These are phyloP conservation scores for Xylariales sp. DNA, from an alignment of 2,329 filamentous ascomycete genomes.

Conservation along the genomic window DNA sequence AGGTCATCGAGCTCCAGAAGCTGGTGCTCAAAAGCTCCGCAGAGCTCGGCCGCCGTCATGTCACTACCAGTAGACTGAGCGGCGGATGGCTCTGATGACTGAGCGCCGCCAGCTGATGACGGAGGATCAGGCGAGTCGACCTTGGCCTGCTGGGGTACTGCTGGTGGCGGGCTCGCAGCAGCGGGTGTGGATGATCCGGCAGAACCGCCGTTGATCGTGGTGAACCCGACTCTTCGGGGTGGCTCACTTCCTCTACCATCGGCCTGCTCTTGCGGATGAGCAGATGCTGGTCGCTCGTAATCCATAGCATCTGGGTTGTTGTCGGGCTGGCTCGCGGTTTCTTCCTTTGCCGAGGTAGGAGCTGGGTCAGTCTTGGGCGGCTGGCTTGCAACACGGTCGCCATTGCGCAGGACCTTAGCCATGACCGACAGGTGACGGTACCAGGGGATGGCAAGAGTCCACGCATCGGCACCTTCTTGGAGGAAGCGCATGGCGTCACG, in stretches of 20 bases:
- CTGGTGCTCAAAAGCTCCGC: slow-evolving; percentile 55
- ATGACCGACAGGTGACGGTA: slow-evolving; percentile 56
- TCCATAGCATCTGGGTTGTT: slow-evolving; percentile 54
- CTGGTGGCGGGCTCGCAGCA: slow-evolving; percentile 39
- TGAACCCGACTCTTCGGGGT: slow-evolving; percentile 49
- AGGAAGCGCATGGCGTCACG: slow-evolving; percentile 55
- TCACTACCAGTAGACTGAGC: slow-evolving; percentile 30
- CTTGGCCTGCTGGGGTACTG: slow-evolving; percentile 30
- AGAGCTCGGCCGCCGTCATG: slow-evolving; percentile 56
- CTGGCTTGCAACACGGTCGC: slow-evolving; percentile 34
- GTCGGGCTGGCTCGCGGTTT: slow-evolving; percentile 49
- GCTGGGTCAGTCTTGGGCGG: slow-evolving; percentile 23
- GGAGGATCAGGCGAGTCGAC: slow-evolving; percentile 27
- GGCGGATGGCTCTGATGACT: slow-evolving; percentile 19
- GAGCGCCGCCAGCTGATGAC: slow-evolving; percentile 18
- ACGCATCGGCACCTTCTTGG: slow-evolving; percentile 53
- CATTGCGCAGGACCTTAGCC: slow-evolving; percentile 55
- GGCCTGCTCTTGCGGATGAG: slow-evolving; percentile 29
- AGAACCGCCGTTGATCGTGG: slow-evolving; percentile 55
- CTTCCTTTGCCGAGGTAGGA: slow-evolving; percentile 47
- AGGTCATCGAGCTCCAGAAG: slow-evolving; percentile 57
- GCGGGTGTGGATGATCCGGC: slow-evolving; percentile 43
- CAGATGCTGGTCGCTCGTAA: slow-evolving; percentile 43
- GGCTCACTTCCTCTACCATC: slow-evolving; percentile 47
- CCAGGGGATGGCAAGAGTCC: slow-evolving; percentile 57